These are phyloP conservation scores for Licmophora abbreviata DNA, from an alignment of 108 stramenopile genomes.

Conservation along the genomic window DNA sequence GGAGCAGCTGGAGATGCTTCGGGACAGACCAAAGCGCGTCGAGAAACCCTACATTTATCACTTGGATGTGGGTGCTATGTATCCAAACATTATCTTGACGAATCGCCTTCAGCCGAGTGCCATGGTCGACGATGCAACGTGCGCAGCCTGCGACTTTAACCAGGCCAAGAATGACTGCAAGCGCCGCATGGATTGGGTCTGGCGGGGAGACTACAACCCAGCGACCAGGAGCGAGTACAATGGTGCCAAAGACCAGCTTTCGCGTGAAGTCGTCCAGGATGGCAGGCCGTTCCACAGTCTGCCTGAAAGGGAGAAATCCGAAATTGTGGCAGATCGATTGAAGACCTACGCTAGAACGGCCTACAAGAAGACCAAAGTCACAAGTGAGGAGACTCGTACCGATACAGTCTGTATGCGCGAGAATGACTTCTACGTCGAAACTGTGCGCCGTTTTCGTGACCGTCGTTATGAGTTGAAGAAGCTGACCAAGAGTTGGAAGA, in stretches of 20 bases:
- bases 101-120: constrained; percentile 97
- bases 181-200: constrained; percentile 95
- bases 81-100: constrained; percentile 99
- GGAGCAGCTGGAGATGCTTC: constrained; percentile 87
- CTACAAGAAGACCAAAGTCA: constrained; percentile 95
- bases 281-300: constrained; percentile 74
- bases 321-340: constrained; percentile 64
- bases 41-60: constrained; percentile 96
- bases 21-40: constrained; percentile 86
- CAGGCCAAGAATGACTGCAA: constrained; percentile 92
- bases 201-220: constrained; percentile 95
- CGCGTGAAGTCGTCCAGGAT: constrained; percentile 59
- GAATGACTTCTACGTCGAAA: constrained; percentile 98
- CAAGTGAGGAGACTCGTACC: constrained; percentile 82
- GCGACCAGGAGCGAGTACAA: constrained; percentile 82
- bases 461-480: constrained; percentile 98
- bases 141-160: constrained; percentile 98
- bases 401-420: constrained; percentile 98
- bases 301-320: constrained; percentile 73
- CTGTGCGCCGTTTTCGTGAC: constrained; percentile 97
- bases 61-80: constrained; percentile 98
- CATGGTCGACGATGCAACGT: constrained; percentile 91
- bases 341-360: constrained; percentile 93
- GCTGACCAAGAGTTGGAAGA: constrained; percentile 94
- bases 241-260: constrained; percentile 83